Evolutionary conservation across 352 stramenopile species (phyloP), one percentile per base, ranked within the genome.

Genomic region (Phytophthora europaea): DNA sequence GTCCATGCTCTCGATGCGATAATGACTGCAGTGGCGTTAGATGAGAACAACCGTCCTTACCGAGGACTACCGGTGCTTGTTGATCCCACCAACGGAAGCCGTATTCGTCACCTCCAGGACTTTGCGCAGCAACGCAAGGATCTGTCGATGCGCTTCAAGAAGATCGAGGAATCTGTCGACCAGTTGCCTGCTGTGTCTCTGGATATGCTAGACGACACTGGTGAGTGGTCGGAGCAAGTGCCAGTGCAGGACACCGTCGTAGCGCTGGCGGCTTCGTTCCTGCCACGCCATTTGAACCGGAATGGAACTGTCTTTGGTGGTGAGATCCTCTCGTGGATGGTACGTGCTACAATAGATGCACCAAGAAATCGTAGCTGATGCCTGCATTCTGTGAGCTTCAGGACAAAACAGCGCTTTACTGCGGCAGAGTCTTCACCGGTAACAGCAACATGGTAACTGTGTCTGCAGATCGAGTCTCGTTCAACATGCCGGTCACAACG

Each of bases 361-460:
- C 22, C 8, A 3, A 45, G 18, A 6, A 2, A 16, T 23, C n/a
- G 13, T 38, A 34, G 51, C 51, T 57, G 23, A 57, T 13, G 38
- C 5, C 18, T 47, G 38, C n/a, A 28, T 12, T 33, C 18, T 48
- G 15, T 15, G 18, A 22, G 7, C 9, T 43, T 6, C 26, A 89
- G 82, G 80, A 92, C 75, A 83, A 81, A 28, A 81, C 79, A 10
- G 84, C 84, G 34, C 33, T 85, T 33, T 88, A 89, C 57, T 92
- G 82, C 20, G 84, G 80, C 23, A 73, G 77, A 61, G 81, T 64
- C 22, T 90, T 92, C 63, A 87, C 82, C 0, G 83, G 81, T 43
- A 92, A 87, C 75, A 75, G 79, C 61, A 77, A 75, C 36, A 86
- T 91, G 75, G 78, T 87, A 40, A 91, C 80, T 6, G 78, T 86